These are phyloP conservation scores for Stereocaulon alpinum DNA, from an alignment of 495 filamentous ascomycete genomes.

Conservation along the genomic window DNA sequence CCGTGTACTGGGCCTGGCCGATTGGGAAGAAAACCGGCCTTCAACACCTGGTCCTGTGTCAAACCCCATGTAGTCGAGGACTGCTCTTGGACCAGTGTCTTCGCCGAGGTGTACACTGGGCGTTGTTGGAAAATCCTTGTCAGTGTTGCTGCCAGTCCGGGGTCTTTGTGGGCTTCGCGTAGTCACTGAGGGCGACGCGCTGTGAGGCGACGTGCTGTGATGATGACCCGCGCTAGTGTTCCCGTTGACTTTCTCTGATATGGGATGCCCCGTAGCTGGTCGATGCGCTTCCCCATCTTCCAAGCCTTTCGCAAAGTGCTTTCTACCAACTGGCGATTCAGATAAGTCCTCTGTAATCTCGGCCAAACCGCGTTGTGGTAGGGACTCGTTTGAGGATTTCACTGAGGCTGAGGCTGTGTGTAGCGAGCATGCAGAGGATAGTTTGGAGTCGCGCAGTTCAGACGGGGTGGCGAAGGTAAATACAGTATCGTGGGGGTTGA, in stretches of 20 bases:
- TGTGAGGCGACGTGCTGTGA: slow-evolving; percentile 2
- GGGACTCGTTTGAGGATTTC: slow-evolving; percentile 73
- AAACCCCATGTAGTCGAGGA: slow-evolving; percentile 8
- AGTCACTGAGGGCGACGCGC: slow-evolving; percentile 10
- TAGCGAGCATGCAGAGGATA: slow-evolving; percentile 80
- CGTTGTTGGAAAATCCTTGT: slow-evolving; percentile 21
- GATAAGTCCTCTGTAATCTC: slow-evolving; percentile 81
- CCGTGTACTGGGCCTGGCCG: slow-evolving; percentile 46
- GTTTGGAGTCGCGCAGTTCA: slow-evolving; percentile 75
- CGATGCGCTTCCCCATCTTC: neutral
- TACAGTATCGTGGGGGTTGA: slow-evolving; percentile 76
- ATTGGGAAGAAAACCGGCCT: slow-evolving; percentile 49
- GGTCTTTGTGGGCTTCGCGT: slow-evolving; percentile 2
- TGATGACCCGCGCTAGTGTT: slow-evolving; percentile 6
- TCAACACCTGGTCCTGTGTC: slow-evolving; percentile 18
- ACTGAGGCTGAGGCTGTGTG: slow-evolving; percentile 83
- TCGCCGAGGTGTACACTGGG: slow-evolving; percentile 2
- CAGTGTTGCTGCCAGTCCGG: slow-evolving; percentile 13
- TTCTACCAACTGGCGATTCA: slow-evolving; percentile 34
- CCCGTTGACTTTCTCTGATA: slow-evolving; percentile 12
- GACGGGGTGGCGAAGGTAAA: slow-evolving; percentile 61
- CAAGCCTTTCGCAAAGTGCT: neutral
- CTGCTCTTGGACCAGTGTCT: neutral
- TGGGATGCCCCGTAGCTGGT: neutral
- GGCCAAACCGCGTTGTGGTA: slow-evolving; percentile 63